phyloP scores from a whole-genome alignment of 2,329 filamentous ascomycete genomes.

The Ophiostoma ulmi region DNA sequence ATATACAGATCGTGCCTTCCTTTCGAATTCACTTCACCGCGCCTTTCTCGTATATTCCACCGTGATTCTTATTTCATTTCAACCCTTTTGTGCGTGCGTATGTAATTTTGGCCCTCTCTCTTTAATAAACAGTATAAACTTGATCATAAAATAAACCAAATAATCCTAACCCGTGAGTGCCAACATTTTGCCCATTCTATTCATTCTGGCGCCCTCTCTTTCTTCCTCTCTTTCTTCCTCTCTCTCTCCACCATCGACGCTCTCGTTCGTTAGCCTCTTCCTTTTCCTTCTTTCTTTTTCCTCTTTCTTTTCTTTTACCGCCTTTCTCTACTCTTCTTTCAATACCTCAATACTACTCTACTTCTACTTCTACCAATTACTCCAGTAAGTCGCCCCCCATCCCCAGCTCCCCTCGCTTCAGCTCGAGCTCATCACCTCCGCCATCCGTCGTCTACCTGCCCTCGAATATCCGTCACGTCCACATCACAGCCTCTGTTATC shows the following conservation, averaged over 20 bases:
- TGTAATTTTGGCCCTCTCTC: background rate
- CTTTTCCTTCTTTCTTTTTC: background rate
- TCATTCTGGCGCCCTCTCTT: background rate
- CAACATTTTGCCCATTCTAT: background rate
- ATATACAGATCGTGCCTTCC: constrained; percentile 17
- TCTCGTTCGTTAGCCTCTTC: background rate
- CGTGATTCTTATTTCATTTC: background rate
- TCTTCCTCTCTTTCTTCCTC: background rate
- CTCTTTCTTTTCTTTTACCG: background rate
- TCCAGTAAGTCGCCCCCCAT: constrained; percentile 6
- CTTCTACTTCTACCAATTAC: background rate
- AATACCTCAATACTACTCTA: background rate
- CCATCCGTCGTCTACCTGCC: background rate
- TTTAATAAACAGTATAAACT: background rate
- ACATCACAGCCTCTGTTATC: constrained; percentile 2
- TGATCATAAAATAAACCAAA: background rate
- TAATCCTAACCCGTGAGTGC: background rate
- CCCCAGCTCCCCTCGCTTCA: background rate
- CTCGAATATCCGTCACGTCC: background rate
- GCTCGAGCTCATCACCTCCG: background rate
- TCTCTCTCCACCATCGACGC: background rate
- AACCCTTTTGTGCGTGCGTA: background rate
- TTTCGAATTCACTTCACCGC: background rate
- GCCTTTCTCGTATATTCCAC: background rate
- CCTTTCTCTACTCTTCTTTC: background rate